Percentiles rank a stretch among this genome's conserved stretches.
Conservation (phyloP, 2,329 filamentous ascomycete species). For the Fusarium nanum region DNA sequence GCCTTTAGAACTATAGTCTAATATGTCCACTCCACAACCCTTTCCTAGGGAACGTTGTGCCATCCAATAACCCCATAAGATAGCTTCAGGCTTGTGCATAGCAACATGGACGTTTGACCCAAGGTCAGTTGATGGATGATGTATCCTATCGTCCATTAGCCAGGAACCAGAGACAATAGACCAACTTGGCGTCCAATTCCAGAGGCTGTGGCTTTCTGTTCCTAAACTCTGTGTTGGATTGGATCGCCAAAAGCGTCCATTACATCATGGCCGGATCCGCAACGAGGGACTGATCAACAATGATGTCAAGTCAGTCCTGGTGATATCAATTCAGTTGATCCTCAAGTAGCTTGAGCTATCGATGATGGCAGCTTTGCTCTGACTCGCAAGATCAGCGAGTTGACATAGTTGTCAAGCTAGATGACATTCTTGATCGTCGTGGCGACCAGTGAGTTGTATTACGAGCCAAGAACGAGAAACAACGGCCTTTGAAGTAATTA, state of each 20-base stretch:
- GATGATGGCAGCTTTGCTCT: neutral
- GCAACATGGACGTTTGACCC: neutral
- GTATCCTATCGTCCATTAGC: neutral
- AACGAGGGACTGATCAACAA: neutral
- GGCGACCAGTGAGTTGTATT: neutral
- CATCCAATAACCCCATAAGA: neutral
- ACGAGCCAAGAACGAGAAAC: neutral
- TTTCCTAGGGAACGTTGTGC: neutral
- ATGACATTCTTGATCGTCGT: neutral
- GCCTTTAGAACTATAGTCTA: neutral
- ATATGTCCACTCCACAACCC: neutral
- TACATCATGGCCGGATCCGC: constrained; percentile 25
- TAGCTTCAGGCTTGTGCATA: constrained; percentile 5
- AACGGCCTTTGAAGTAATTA: neutral
- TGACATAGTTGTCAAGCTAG: neutral
- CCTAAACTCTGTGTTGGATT: constrained; percentile 11
- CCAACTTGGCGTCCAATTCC: neutral
- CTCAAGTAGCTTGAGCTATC: neutral
- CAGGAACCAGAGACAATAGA: constrained; percentile 1
- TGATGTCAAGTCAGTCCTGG: constrained; percentile 17
- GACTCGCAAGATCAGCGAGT: constrained; percentile 12
- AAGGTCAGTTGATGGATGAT: neutral
- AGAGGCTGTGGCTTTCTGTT: constrained; percentile 3
- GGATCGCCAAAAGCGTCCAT: constrained; percentile 26
- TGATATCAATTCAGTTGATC: neutral